These are phyloP conservation scores for Sicyos edulis DNA, from an alignment of 306 rosid species.

Conservation along the genomic window DNA sequence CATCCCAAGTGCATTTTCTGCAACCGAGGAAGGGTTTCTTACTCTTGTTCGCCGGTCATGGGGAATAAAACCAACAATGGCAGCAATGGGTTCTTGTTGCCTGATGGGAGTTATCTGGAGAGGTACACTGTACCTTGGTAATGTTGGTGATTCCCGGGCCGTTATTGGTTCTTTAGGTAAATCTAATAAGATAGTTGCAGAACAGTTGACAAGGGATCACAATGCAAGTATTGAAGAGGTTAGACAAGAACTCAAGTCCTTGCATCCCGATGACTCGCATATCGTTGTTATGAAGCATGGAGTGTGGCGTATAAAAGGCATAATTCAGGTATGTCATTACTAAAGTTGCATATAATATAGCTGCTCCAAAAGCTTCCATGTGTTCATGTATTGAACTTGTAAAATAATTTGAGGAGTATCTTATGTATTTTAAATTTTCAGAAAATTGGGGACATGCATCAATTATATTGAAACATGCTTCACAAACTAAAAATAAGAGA, in stretches of 20 bases:
- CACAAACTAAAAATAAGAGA: not conserved
- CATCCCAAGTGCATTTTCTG: slow-evolving; percentile 60
- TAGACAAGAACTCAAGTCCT: slow-evolving; percentile 62
- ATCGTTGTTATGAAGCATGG: slow-evolving; percentile 75
- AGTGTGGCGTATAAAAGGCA: slow-evolving; percentile 89
- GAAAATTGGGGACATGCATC: not conserved
- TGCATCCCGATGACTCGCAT: slow-evolving; percentile 78
- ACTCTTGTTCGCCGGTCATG: slow-evolving; percentile 66
- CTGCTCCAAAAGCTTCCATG: not conserved
- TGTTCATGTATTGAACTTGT: not conserved
- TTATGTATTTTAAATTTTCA: not conserved
- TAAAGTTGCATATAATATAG: not conserved
- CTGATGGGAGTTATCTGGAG: slow-evolving; percentile 75
- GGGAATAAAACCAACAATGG: slow-evolving; percentile 67
- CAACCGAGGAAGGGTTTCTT: slow-evolving; percentile 84
- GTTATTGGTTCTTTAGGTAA: slow-evolving; percentile 59
- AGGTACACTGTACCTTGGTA: slow-evolving; percentile 63
- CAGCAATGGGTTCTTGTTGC: slow-evolving; percentile 85
- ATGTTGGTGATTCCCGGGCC: slow-evolving; percentile 82
- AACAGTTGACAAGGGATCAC: slow-evolving; percentile 76
- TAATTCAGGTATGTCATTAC: slow-evolving; percentile 59
- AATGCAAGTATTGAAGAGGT: slow-evolving; percentile 75
- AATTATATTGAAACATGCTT: not conserved
- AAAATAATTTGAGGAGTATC: no score
- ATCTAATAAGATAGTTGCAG: slow-evolving; percentile 63